Conservation (phyloP, 176 grass and related monocot genomes). For the Aegilops sharonensis region DNA sequence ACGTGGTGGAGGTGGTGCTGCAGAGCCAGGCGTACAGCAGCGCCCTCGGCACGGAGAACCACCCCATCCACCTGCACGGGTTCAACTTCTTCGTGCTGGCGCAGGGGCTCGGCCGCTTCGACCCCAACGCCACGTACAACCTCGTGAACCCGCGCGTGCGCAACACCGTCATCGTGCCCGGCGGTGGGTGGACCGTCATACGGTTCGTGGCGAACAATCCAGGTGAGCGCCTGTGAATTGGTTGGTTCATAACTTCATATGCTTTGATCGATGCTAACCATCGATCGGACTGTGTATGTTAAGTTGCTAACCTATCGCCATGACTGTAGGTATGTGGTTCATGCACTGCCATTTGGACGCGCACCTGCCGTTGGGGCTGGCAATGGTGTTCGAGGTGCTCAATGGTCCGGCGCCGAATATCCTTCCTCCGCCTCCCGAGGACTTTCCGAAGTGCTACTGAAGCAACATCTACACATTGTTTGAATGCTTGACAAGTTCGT, state of each 20-base stretch:
- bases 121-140: constrained; percentile 23
- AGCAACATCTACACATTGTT: background rate
- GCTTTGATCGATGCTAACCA: background rate
- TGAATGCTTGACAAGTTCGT: background rate
- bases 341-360: constrained; percentile 66
- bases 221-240: constrained; percentile 16
- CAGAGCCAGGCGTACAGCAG: constrained; percentile 32
- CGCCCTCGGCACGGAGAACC: constrained; percentile 50
- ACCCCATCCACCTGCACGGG: constrained; percentile 82
- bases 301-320: no score
- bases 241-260: background rate
- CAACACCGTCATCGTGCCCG: background rate
- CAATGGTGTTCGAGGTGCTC: constrained; percentile 54
- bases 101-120: constrained; percentile 49
- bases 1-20: constrained; percentile 69
- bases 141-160: constrained; percentile 7
- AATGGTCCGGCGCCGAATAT: constrained; percentile 34
- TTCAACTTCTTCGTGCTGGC: constrained; percentile 83
- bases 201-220: background rate
- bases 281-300: no score
- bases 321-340: constrained; percentile 49
- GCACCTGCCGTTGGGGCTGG: constrained; percentile 49
- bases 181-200: background rate
- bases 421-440: constrained; percentile 43
- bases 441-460: constrained; percentile 41